Base-by-base conservation (phyloP, 257 asterid species). In the Coffea canephora region DNA sequence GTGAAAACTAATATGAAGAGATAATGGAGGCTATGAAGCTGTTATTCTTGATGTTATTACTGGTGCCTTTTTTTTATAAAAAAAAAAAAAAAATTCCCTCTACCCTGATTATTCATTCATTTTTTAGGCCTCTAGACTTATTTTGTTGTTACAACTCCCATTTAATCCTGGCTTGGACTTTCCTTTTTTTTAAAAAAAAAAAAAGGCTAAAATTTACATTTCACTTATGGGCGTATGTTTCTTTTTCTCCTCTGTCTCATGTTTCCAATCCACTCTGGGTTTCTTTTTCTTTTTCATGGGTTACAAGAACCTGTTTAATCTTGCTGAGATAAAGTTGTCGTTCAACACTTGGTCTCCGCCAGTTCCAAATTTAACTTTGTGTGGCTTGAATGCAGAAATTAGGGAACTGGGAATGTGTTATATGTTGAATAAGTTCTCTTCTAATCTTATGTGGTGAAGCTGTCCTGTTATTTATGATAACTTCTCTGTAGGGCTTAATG, bases 361-460 rank as follows among this genome's bases (percentile, higher is more conserved):
- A 18, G 5, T 45, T 45, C 39, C 52, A n/a, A 71, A 8, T 62
- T 62, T 62, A 23, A 10, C 5, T 23, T 55, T 5, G 19, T 57
- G 54, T 27, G 18, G 54, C 43, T 45, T 74, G 18, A 8, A 18
- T 10, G 52, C 31, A 41, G 25, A 34, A 39, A 57, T 8, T 75
- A 10, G 7, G 3, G 49, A 6, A 19, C 39, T 0, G 31, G 54
- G 19, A 59, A 39, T 59, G 15, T 75, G 1, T 15, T 23, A 15
- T 23, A 16, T 62, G 46, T 71, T 72, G 45, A 18, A 61, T 79
- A 46, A 52, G 41, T 59, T 71, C 55, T 59, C 55, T 57, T 74
- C 14, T 39, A 0, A 57, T 70, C 64, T 43, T 59, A 23, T 12
- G 14, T 23, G 71, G 45, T 16, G 18, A 54, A 57, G 36, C 52